Percentiles rank a stretch among this genome's conserved stretches.
Evolutionary conservation across 306 rosid genomes (phyloP).

Genomic region (Citrullus amarus): DNA sequence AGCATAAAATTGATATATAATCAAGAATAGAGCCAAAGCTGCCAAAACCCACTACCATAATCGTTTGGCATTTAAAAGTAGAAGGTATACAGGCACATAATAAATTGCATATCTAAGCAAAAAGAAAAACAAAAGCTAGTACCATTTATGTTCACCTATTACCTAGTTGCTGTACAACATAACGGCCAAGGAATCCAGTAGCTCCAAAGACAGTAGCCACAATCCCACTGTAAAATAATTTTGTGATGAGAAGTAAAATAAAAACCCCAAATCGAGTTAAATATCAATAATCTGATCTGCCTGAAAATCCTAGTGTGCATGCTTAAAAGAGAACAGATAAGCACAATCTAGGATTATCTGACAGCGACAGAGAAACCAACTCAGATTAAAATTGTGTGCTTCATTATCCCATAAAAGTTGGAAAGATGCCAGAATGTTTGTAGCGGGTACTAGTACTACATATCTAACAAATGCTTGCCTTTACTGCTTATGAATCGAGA

Average conservation of each 20-base stretch:
- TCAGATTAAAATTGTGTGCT: not conserved
- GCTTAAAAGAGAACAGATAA: not conserved
- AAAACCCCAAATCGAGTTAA: not conserved
- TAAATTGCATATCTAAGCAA: not conserved
- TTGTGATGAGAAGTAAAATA: not conserved
- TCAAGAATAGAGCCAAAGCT: not conserved
- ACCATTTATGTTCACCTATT: slow-evolving; percentile 13
- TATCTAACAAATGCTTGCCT: not conserved
- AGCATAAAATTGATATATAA: not conserved
- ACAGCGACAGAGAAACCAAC: not conserved
- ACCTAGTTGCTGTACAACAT: slow-evolving; percentile 98
- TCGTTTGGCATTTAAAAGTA: not conserved
- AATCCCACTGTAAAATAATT: slow-evolving; percentile 57
- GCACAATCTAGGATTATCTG: not conserved
- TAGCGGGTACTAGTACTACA: not conserved
- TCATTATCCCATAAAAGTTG: not conserved
- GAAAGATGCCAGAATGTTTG: not conserved
- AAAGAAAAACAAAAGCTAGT: not conserved
- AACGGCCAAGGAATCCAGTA: slow-evolving; percentile 96
- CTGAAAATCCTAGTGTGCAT: not conserved
- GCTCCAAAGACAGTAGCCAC: slow-evolving; percentile 95
- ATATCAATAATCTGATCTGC: not conserved
- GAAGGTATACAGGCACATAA: not conserved
- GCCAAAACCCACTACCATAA: not conserved
- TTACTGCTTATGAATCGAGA: not conserved